Percentiles rank a stretch among this genome's conserved stretches.
These are phyloP conservation scores for Penicillium soppii DNA, from an alignment of 495 filamentous ascomycete species.

Conservation along the genomic window DNA sequence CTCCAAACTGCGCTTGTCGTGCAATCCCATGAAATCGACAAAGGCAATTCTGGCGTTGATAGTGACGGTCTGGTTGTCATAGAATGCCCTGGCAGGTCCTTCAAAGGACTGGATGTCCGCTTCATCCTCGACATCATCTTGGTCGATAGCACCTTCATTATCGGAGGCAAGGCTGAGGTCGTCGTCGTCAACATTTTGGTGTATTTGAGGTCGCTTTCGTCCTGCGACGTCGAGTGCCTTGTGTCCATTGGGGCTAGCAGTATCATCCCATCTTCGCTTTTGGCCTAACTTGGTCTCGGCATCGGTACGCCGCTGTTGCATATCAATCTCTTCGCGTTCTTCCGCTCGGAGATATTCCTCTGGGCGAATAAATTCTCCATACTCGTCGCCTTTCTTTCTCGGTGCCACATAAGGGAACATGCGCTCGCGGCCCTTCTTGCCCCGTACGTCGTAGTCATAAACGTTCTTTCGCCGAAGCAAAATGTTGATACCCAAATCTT, in stretches of 20 bases:
- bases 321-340: constrained; percentile 80
- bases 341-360: constrained; percentile 95
- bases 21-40: constrained; percentile 88
- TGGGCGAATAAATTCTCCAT: constrained; percentile 86
- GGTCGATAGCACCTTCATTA: constrained; percentile 44
- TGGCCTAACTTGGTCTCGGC: constrained; percentile 73
- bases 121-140: constrained; percentile 49
- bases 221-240: constrained; percentile 32
- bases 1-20: constrained; percentile 87
- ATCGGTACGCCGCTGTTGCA: constrained; percentile 50
- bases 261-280: constrained; percentile 91
- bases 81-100: constrained; percentile 73
- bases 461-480: constrained; percentile 83
- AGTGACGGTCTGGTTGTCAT: constrained; percentile 56
- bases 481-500: constrained; percentile 87
- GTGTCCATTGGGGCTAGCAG: constrained; percentile 40
- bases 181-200: constrained; percentile 45
- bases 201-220: constrained; percentile 49
- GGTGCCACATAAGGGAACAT: constrained; percentile 87
- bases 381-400: constrained; percentile 81
- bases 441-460: constrained; percentile 90
- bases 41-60: constrained; percentile 76
- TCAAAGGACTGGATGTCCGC: constrained; percentile 48
- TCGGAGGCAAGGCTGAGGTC: constrained; percentile 40
- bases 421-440: constrained; percentile 87